phyloP scores from a whole-genome alignment of 352 stramenopile species.

The Phytophthora constricta region DNA sequence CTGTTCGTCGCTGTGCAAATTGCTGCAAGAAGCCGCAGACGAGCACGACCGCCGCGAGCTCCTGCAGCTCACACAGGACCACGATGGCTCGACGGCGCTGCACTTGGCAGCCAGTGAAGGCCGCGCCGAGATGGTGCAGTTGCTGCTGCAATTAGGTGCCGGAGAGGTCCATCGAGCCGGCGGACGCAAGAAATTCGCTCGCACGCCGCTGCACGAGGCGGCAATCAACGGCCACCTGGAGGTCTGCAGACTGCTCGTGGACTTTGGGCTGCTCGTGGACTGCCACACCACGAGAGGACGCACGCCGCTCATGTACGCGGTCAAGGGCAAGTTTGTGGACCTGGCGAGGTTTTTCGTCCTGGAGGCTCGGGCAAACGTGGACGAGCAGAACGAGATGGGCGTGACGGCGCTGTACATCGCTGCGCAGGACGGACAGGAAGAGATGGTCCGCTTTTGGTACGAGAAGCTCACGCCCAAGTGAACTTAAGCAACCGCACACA shows the following conservation, averaged over 20 bases:
- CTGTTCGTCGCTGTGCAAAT: conserved; percentile 34
- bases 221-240: conserved; percentile 67
- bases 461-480: conserved; percentile 52
- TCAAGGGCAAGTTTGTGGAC: conserved; percentile 67
- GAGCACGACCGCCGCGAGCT: conserved; percentile 36
- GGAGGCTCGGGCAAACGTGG: conserved; percentile 56
- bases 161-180: conserved; percentile 69
- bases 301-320: conserved; percentile 81
- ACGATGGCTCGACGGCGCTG: conserved; percentile 67
- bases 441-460: conserved; percentile 58
- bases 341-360: conserved; percentile 52
- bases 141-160: conserved; percentile 54
- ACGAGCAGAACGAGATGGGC: conserved; percentile 85
- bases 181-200: conserved; percentile 68
- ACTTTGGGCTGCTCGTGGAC: conserved; percentile 68
- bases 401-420: conserved; percentile 78
- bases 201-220: conserved; percentile 77
- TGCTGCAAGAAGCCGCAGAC: conserved; percentile 34
- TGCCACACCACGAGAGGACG: conserved; percentile 80
- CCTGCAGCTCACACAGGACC: conserved; percentile 71
- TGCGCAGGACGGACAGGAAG: conserved; percentile 55
- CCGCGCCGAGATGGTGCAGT: conserved; percentile 47
- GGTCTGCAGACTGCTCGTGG: conserved; percentile 58
- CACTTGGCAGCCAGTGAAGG: conserved; percentile 72
- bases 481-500: conserved; percentile 71